Evolutionary conservation across 1,284 basidiomycete genomes (phyloP).

Genomic region (Limonomyces culmigenus): DNA sequence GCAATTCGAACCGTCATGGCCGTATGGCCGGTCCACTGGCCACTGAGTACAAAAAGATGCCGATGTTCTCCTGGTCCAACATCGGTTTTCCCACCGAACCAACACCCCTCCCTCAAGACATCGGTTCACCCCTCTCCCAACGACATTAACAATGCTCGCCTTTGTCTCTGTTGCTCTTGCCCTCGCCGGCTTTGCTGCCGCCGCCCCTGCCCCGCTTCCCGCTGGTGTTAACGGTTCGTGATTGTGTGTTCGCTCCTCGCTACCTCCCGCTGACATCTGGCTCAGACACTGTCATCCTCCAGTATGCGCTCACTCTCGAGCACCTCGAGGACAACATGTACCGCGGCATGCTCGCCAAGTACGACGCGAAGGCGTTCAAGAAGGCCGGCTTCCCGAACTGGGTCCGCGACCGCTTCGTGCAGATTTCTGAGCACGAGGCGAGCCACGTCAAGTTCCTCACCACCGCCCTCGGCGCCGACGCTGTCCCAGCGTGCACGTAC

Average conservation of each 20-base stretch:
- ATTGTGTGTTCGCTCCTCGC: constrained; percentile 4
- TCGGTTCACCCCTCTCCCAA: no score
- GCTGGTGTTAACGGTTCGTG: constrained; percentile 3
- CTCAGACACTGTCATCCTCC: constrained; percentile 23
- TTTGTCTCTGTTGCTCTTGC: constrained; percentile 4
- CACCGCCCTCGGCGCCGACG: constrained; percentile 33
- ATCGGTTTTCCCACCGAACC: no score
- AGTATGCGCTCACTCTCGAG: constrained; percentile 53
- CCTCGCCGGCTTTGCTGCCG: constrained; percentile 3
- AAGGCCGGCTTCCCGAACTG: constrained; percentile 32
- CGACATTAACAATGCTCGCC: constrained; percentile 3
- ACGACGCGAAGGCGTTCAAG: constrained; percentile 29
- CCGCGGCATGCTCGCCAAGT: constrained; percentile 24
- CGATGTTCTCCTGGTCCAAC: no score
- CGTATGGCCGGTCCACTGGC: no score
- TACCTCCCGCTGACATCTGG: background rate
- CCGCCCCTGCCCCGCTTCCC: constrained; percentile 4
- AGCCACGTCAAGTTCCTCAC: constrained; percentile 22
- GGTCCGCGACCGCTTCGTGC: constrained; percentile 28
- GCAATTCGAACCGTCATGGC: no score
- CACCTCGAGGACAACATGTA: constrained; percentile 57
- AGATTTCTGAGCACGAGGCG: constrained; percentile 43
- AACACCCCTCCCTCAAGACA: no score
- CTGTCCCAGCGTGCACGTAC: constrained; percentile 39
- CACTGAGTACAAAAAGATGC: no score